phyloP scores from a whole-genome alignment of 2,329 filamentous ascomycete species.

The Lachnellula suecica region DNA sequence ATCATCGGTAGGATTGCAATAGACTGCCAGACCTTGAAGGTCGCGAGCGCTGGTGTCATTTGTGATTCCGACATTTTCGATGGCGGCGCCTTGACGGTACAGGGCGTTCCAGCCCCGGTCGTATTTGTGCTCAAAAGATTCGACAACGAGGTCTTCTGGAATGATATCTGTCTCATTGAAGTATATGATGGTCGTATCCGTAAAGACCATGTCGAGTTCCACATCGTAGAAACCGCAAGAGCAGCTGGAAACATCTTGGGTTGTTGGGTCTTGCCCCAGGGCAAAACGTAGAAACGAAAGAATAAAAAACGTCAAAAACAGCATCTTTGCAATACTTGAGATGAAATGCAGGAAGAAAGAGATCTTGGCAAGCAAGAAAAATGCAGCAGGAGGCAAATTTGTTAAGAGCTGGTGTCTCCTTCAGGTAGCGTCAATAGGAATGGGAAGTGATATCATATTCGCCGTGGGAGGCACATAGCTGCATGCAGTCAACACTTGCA shows the following conservation, averaged over 20 bases:
- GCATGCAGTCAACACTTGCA: too few species aligned
- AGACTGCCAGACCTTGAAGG: constrained; percentile 6
- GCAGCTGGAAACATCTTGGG: constrained; percentile 31
- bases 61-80: constrained; percentile 37
- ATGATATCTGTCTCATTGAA: constrained; percentile 46
- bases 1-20: constrained; percentile 10
- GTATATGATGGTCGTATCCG: constrained; percentile 47
- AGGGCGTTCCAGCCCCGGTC: constrained; percentile 46
- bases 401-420: background rate
- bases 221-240: constrained; percentile 46
- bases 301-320: background rate
- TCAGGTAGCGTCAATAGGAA: background rate
- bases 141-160: constrained; percentile 37
- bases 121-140: constrained; percentile 42
- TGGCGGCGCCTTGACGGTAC: constrained; percentile 42
- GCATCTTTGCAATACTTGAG: background rate
- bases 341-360: background rate
- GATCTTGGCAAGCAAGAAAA: background rate
- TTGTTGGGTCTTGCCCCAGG: background rate
- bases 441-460: background rate
- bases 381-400: background rate
- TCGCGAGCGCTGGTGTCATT: constrained; percentile 20
- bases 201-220: constrained; percentile 39
- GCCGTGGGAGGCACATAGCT: too few species aligned
- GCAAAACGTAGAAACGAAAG: background rate